Conservation (phyloP, 2,329 filamentous ascomycete genomes). For the Talaromyces atroroseus region DNA sequence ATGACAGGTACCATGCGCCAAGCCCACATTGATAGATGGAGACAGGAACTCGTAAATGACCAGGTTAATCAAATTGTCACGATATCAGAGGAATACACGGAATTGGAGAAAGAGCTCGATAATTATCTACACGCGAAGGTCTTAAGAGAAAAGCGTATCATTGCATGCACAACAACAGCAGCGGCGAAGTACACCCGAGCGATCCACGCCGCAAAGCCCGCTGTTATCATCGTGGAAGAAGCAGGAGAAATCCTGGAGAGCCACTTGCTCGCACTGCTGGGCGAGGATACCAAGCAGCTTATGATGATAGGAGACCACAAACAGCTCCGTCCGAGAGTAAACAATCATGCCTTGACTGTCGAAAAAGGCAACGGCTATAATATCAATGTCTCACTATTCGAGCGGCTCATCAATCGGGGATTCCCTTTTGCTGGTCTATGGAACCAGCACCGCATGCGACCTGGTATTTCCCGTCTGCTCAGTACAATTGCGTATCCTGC, state of each 20-base stretch:
- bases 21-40: not conserved
- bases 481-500: constrained; percentile 57
- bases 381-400: not conserved
- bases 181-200: constrained; percentile 58
- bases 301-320: constrained; percentile 69
- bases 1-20: not conserved
- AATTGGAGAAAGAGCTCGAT: not conserved
- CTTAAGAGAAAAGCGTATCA: not conserved
- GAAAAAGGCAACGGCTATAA: constrained; percentile 51
- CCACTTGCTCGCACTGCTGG: constrained; percentile 59
- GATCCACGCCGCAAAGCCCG: constrained; percentile 51
- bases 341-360: constrained; percentile 54
- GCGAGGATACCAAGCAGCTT: constrained; percentile 53
- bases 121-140: not conserved
- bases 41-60: not conserved
- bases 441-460: constrained; percentile 30
- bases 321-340: constrained; percentile 62
- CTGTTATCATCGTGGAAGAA: constrained; percentile 64
- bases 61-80: not conserved
- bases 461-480: constrained; percentile 59
- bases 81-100: not conserved
- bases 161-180: constrained; percentile 66
- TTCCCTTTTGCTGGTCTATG: not conserved
- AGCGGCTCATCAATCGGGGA: not conserved
- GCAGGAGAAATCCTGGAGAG: constrained; percentile 67